These are phyloP conservation scores for Vanrija humicola DNA, from an alignment of 1,284 basidiomycete genomes.

Conservation along the genomic window DNA sequence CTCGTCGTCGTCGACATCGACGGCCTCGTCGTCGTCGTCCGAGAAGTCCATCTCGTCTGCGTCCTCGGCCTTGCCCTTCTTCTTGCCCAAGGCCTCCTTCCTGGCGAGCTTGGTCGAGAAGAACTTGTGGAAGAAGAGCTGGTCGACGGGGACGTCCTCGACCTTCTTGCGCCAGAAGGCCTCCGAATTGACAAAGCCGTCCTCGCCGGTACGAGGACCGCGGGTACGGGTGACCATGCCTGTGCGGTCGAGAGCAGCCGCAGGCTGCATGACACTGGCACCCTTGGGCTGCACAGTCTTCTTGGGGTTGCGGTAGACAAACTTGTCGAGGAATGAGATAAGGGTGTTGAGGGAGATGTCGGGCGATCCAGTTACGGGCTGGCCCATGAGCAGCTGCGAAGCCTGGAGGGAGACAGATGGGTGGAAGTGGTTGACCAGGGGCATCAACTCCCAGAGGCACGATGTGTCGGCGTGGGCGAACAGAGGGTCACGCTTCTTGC, in stretches of 20 bases:
- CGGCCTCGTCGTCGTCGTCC: slow-evolving; percentile 19
- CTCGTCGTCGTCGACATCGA: slow-evolving; percentile 24
- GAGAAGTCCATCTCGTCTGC: background rate
- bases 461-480: slow-evolving; percentile 76
- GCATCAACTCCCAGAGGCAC: slow-evolving; percentile 85
- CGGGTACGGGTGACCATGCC: slow-evolving; percentile 65
- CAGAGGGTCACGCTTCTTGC: slow-evolving; percentile 84
- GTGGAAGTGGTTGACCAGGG: slow-evolving; percentile 82
- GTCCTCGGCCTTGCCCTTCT: slow-evolving; percentile 41
- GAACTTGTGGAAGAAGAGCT: slow-evolving; percentile 61
- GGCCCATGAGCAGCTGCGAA: slow-evolving; percentile 67
- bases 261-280: slow-evolving; percentile 92
- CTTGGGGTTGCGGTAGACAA: slow-evolving; percentile 95
- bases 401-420: slow-evolving; percentile 86
- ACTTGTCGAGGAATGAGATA: slow-evolving; percentile 82
- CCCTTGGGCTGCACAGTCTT: slow-evolving; percentile 67
- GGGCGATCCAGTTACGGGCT: slow-evolving; percentile 66
- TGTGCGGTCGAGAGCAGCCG: slow-evolving; percentile 61
- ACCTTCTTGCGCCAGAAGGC: slow-evolving; percentile 70
- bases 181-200: slow-evolving; percentile 55
- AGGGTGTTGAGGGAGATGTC: slow-evolving; percentile 92
- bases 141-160: slow-evolving; percentile 80
- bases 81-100: slow-evolving; percentile 54
- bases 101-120: slow-evolving; percentile 56
- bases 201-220: slow-evolving; percentile 55